phyloP scores from a whole-genome alignment of 2,329 filamentous ascomycete genomes.

The Grosmannia penicillata region DNA sequence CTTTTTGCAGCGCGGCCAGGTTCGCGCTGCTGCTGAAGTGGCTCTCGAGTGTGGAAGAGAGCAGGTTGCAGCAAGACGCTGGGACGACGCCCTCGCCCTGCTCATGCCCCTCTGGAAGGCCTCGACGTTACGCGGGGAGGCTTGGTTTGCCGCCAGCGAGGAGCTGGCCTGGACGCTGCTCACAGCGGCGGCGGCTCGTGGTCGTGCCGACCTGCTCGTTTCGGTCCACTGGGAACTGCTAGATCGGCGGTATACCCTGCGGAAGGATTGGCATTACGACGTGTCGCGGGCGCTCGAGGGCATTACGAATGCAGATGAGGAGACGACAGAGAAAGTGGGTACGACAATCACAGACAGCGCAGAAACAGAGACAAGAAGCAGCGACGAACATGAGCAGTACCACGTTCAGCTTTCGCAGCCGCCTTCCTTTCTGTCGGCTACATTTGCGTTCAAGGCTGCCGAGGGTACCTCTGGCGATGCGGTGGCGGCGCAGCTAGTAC shows the following conservation, averaged over 20 bases:
- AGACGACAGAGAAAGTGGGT: slow-evolving; percentile 15
- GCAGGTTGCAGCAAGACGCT: slow-evolving; percentile 31
- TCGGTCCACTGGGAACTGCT: slow-evolving; percentile 53
- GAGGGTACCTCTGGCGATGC: slow-evolving; percentile 47
- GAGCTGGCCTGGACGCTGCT: slow-evolving; percentile 47
- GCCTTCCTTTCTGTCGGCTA: slow-evolving; percentile 17
- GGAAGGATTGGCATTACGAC: slow-evolving; percentile 46
- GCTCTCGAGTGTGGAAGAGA: slow-evolving; percentile 43
- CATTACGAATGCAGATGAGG: slow-evolving; percentile 18
- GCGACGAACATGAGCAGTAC: too few relatives aligned
- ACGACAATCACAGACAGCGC: too few relatives aligned
- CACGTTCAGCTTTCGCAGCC: slow-evolving; percentile 31
- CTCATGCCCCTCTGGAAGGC: slow-evolving; percentile 38
- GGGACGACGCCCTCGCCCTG: slow-evolving; percentile 37
- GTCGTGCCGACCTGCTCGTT: slow-evolving; percentile 40
- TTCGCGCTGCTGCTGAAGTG: slow-evolving; percentile 38
- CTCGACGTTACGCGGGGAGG: slow-evolving; percentile 26
- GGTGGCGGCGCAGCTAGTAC: slow-evolving; percentile 39
- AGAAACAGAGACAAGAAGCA: too few relatives aligned
- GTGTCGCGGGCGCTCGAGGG: slow-evolving; percentile 40
- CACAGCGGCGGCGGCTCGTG: slow-evolving; percentile 35
- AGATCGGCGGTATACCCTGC: slow-evolving; percentile 38
- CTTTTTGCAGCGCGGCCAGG: slow-evolving; percentile 38
- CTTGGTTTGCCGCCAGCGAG: slow-evolving; percentile 45
- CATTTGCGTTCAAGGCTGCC: slow-evolving; percentile 41